A percentile compares a stretch with the other conserved stretches of the same genome.
These are phyloP conservation scores for Polytrichum formosum DNA, from an alignment of 225 moss, liverwort and hornwort genomes.

Conservation along the genomic window DNA sequence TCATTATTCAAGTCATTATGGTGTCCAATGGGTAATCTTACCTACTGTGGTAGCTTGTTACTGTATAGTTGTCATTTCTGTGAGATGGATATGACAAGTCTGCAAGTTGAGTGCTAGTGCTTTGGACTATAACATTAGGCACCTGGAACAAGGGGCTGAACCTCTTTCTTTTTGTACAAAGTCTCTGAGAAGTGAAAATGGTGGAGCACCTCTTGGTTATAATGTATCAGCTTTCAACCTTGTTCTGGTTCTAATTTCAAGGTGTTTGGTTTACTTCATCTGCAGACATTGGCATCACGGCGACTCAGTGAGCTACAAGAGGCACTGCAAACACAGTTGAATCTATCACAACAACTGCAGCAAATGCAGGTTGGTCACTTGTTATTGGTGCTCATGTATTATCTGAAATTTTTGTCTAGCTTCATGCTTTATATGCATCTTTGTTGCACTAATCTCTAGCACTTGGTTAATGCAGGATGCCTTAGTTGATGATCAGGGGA, in stretches of 20 bases:
- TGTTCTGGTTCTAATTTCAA: background rate
- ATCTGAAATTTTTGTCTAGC: conserved; percentile 1
- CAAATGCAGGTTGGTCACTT: conserved; percentile 69
- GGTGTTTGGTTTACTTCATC: conserved; percentile 10
- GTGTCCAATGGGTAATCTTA: too few relatives aligned
- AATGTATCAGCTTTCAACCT: too few relatives aligned
- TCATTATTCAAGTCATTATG: too few relatives aligned
- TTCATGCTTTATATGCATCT: background rate
- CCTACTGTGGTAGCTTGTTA: too few relatives aligned
- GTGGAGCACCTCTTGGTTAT: too few relatives aligned
- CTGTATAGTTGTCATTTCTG: too few relatives aligned
- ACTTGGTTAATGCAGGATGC: conserved; percentile 48
- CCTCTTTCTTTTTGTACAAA: too few relatives aligned
- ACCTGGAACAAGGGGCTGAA: too few relatives aligned
- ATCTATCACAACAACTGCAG: conserved; percentile 76
- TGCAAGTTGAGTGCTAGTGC: too few relatives aligned
- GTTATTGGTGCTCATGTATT: conserved; percentile 1
- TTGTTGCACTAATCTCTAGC: background rate
- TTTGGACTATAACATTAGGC: too few relatives aligned
- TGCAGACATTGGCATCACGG: conserved; percentile 73
- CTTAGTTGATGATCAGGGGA: conserved; percentile 78
- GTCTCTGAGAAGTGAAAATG: too few relatives aligned
- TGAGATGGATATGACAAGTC: too few relatives aligned
- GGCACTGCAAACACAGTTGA: conserved; percentile 76
- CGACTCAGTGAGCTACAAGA: conserved; percentile 89